These are phyloP conservation scores for Phlebiopsis flavidoalba DNA, from an alignment of 768 basidiomycete species.

Conservation along the genomic window DNA sequence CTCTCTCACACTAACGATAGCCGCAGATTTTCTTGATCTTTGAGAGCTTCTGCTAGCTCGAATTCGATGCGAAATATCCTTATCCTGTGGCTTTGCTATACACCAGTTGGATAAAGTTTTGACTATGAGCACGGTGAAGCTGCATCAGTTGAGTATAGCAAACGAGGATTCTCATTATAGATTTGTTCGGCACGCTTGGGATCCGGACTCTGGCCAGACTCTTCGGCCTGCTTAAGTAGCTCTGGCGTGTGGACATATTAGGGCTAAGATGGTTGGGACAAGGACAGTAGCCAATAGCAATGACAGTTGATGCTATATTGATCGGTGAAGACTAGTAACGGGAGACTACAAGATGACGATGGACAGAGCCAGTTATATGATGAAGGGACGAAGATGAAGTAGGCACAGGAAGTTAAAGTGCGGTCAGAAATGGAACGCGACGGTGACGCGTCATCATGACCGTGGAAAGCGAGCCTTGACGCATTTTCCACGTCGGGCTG, in stretches of 20 bases:
- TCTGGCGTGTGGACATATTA: slow-evolving; percentile 15
- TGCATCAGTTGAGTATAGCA: slow-evolving; percentile 16
- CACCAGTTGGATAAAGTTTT: too few relatives aligned
- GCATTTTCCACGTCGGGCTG: slow-evolving; percentile 30
- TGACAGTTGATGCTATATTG: too few relatives aligned
- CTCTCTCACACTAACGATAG: slow-evolving; percentile 82
- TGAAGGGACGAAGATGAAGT: not conserved
- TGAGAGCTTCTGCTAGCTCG: slow-evolving; percentile 53
- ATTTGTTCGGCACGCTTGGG: slow-evolving; percentile 64
- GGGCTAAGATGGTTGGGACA: not conserved
- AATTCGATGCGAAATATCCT: slow-evolving; percentile 42
- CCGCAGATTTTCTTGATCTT: slow-evolving; percentile 82
- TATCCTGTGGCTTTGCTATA: slow-evolving; percentile 25
- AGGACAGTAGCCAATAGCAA: not conserved
- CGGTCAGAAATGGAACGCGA: slow-evolving; percentile 12
- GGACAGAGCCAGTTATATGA: not conserved
- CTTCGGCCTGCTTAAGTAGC: slow-evolving; percentile 53
- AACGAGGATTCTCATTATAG: slow-evolving; percentile 67
- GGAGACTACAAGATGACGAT: not conserved
- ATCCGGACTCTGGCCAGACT: slow-evolving; percentile 33
- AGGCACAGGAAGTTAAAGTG: not conserved
- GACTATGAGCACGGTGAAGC: too few relatives aligned
- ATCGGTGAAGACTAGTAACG: too few relatives aligned
- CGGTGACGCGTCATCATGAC: slow-evolving; percentile 29
- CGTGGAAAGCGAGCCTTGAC: slow-evolving; percentile 32